Conservation (phyloP, 441 rosid genomes). For the Raphanus hybrid region DNA sequence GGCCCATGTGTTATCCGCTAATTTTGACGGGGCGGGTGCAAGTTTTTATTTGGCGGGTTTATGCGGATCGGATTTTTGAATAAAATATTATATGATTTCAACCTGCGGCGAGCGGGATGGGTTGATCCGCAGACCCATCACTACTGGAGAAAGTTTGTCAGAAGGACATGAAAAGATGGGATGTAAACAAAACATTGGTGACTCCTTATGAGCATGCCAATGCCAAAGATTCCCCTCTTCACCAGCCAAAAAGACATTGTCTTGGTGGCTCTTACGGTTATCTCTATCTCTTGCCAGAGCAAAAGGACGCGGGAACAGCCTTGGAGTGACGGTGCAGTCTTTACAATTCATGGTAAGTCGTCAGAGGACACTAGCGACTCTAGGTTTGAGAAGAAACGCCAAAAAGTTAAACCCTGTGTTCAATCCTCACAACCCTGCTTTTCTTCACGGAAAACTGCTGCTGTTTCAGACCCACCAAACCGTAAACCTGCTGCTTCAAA, state of each 20-base stretch:
- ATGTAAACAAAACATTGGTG: conserved; percentile 8
- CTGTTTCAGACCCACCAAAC: conserved; percentile 21
- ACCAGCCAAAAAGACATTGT: conserved; percentile 28
- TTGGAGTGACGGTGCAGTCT: conserved; percentile 17
- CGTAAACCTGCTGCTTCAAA: conserved; percentile 22
- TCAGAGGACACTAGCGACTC: conserved; percentile 31
- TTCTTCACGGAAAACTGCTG: conserved; percentile 26
- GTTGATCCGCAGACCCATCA: no score
- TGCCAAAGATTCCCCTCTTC: conserved; percentile 28
- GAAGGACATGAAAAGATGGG: conserved; percentile 16
- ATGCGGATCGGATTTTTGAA: no score
- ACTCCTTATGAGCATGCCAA: conserved; percentile 33
- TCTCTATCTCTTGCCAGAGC: conserved; percentile 48
- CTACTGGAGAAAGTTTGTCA: conserved; percentile 25
- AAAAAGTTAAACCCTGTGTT: conserved; percentile 5
- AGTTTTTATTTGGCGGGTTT: no score
- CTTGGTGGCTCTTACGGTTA: conserved; percentile 41
- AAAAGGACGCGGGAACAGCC: conserved; percentile 46
- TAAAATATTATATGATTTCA: no score
- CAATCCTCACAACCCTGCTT: conserved; percentile 21
- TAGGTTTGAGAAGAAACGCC: conserved; percentile 35
- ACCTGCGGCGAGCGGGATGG: no score
- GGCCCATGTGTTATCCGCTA: no score
- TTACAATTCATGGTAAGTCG: conserved; percentile 25
- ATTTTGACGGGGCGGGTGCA: no score